Base-by-base conservation (phyloP, 176 grass and related monocot species). In the Ensete ventricosum region DNA sequence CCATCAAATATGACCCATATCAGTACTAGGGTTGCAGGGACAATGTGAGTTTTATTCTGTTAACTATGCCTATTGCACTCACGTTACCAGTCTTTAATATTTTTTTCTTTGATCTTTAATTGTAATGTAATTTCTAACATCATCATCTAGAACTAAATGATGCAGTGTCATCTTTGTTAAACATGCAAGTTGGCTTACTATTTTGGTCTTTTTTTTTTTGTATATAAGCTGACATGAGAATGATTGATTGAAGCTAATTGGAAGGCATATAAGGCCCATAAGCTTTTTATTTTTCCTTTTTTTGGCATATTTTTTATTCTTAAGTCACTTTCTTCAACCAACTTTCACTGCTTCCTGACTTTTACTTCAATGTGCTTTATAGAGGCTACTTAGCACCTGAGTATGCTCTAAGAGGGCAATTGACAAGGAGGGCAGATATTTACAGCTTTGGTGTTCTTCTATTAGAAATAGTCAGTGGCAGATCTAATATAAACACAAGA, bases 11-110 rank as follows among this genome's bases (percentile, higher is more conserved):
- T 93, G 82, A 91, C 85, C 0, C 90, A 93, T 81, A 80, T 97
- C 81, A 93, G 86, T 80, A 93, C 94, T 20, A 83, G 84, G 60
- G 94, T 97, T 85, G 94, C 90, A 59, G 93, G 93, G 80, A 97
- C 90, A 77, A 55, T 97, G 93, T 92, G 79, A 88, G 90, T 87
- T 50, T 69, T 69, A 2, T 19, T 69, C 9, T 25, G 21, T 25
- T 65, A 64, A 68, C 11, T 68, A 49, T 49, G 26, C 1, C 19
- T 49, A 8, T 19, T 49, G 21, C 66, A 49, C 16, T 2, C 21
- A 49, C 20, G 12, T n/a, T 57, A 58, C 11, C 14, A 29, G 17
- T 16, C 54, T 34, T n/a, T 43, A 34, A 9, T 19, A 1, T 20
- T n/a, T 12, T 19, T 19, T 50, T 11, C 22, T 3, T 3, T 9